A percentile compares a stretch with the other conserved stretches of the same genome.
Evolutionary conservation across 106 monocot species (phyloP).

Genomic region (Amphibolis antarctica): DNA sequence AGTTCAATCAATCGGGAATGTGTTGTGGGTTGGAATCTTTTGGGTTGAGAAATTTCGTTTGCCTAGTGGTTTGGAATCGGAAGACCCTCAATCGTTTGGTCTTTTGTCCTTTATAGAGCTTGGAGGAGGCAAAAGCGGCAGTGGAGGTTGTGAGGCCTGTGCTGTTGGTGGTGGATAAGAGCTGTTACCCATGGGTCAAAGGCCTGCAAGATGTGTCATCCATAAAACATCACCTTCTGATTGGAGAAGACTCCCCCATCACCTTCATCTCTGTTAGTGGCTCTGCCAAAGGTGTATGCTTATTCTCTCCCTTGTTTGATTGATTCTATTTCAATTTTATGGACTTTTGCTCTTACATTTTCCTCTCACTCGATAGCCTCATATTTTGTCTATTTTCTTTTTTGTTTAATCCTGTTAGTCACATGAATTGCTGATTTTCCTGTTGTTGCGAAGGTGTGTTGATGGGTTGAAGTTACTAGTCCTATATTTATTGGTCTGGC

Average conservation of each 20-base stretch:
- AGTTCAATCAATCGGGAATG: too few relatives aligned
- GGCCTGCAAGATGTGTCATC: constrained; percentile 22
- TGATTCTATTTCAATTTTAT: not conserved
- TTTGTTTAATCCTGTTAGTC: too few relatives aligned
- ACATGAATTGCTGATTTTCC: too few relatives aligned
- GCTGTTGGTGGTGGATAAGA: constrained; percentile 58
- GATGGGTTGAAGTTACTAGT: too few relatives aligned
- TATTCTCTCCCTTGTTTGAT: not conserved
- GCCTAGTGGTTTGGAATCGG: too few relatives aligned
- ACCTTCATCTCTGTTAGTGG: not conserved
- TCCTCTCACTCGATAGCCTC: too few relatives aligned
- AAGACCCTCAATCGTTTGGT: not conserved
- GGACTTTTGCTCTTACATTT: too few relatives aligned
- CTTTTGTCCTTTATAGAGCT: constrained; percentile 28
- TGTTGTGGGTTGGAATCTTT: too few relatives aligned
- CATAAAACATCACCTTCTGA: constrained; percentile 27
- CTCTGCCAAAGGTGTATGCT: not conserved
- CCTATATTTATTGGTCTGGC: too few relatives aligned
- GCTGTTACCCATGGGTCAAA: constrained; percentile 37
- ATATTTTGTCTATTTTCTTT: too few relatives aligned
- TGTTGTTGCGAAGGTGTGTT: too few relatives aligned
- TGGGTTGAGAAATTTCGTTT: too few relatives aligned
- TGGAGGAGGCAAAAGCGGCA: constrained; percentile 58
- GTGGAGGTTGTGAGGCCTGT: constrained; percentile 49
- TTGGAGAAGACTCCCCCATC: constrained; percentile 17